Evolutionary conservation across 345 rosid species (phyloP), one percentile per base, ranked within the genome.

Genomic region (Ceriops tagal): DNA sequence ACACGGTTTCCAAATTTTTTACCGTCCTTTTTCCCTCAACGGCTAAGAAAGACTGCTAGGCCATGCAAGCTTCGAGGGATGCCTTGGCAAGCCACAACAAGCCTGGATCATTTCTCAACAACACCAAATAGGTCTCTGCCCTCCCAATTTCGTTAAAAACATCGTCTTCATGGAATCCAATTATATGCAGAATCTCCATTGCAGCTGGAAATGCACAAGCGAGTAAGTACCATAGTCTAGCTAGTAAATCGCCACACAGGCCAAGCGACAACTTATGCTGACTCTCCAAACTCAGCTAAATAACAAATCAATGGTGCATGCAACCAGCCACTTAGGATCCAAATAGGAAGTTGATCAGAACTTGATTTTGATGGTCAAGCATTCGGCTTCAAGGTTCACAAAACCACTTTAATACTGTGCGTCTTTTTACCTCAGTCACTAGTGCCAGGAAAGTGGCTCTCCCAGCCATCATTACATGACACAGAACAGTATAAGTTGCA

Each of bases 41-140:
- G 6, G 10, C 47, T 22, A 3, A 21, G 30, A 8, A 32, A 1
- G 51, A 69, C 86, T 84, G 79, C 70, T 70, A 81, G 47, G 83
- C 70, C 61, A 77, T 71, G 66, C 71, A 77, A 3, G 89, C 74
- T 80, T 90, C 96, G 0, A 95, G 82, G 71, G 84, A 82, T 63
- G 97, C 85, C 72, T 90, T 92, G 31, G 90, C 97, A 64, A 95
- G 96, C 99, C 97, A 95, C 83, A 92, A 73, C 58, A 95, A 78
- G 47, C 97, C 98, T 13, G 86, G 96, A 75, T 95, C 98, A 58
- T 95, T 90, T 47, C 98, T 81, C 86, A 86, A 90, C 84, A 95
- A 47, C 58, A 87, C 91, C 66, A 95, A 60, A 58, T 82, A 95
- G 62, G 86, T 64, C 69, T 92, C 96, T n/a, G 68, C 67, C 49